These are phyloP conservation scores for Penicillium sp. DNA, from an alignment of 2,329 filamentous ascomycete genomes.

Conservation along the genomic window DNA sequence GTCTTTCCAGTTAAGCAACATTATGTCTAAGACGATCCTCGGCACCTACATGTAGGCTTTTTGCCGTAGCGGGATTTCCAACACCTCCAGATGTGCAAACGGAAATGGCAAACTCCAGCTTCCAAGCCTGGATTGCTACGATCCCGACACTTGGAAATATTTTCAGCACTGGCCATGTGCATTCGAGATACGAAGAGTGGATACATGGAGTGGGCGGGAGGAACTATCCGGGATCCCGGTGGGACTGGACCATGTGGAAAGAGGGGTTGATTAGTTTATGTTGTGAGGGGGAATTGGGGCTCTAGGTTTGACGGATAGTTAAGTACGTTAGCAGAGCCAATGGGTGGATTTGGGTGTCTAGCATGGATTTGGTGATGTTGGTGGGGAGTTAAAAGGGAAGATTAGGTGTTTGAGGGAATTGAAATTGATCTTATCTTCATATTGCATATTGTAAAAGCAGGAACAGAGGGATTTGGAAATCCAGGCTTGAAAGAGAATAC, in stretches of 20 bases:
- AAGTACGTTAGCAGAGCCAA: neutral
- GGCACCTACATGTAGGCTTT: too few species aligned
- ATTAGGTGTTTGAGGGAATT: neutral
- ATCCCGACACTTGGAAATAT: too few species aligned
- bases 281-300: neutral
- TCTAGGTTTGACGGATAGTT: neutral
- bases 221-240: too few species aligned
- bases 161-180: too few species aligned
- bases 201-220: too few species aligned
- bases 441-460: neutral
- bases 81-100: too few species aligned
- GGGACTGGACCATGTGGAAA: neutral
- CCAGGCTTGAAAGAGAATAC: neutral
- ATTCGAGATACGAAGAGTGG: too few species aligned
- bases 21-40: too few species aligned
- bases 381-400: neutral
- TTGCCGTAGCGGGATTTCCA: too few species aligned
- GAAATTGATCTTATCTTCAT: constrained; percentile 4
- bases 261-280: neutral
- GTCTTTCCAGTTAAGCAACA: too few species aligned
- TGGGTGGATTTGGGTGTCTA: neutral
- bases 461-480: neutral
- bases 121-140: too few species aligned
- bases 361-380: neutral
- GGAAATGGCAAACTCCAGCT: too few species aligned